Evolutionary conservation across 176 grass and related monocot species (phyloP), one percentile per base, ranked within the genome.

Genomic region (Bolboschoenus planiculmis): DNA sequence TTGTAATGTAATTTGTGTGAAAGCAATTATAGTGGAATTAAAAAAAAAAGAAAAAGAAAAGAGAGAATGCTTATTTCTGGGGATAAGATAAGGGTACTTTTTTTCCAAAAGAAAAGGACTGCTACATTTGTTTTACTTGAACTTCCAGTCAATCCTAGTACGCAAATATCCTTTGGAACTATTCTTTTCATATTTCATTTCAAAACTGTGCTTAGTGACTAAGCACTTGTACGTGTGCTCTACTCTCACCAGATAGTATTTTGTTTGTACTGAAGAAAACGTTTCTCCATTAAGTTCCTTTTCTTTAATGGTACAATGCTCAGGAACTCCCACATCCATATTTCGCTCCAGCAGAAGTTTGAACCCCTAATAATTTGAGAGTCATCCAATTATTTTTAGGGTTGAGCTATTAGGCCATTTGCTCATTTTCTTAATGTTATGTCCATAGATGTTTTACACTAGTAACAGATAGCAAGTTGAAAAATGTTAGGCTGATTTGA

Each of bases 81-180:
- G 72, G 46, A 53, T 82, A 66, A 43, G 24, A 1, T 20, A 20
- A 21, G 2, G 56, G 23, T 47, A 62, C 26, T 33, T 21, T 40
- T 24, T 65, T 82, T n/a, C n/a, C 40, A 63, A 48, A 23, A 44
- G 57, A 82, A 82, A 82, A 65, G 36, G 79, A 65, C 57, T 29
- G 27, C 79, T 62, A 58, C 5, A 14, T 44, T 47, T 82, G 58
- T 64, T 64, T 81, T 81, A 47, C 39, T 64, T 46, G 36, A 80
- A 33, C 20, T 81, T 78, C 4, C 10, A 33, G 20, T 71, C 48
- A 48, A 44, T 73, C 63, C 63, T 66, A 37, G 63, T 37, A 39
- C 16, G 2, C 23, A 46, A 8, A 70, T 40, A 3, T 74, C 42
- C 24, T 74, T 47, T 48, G 24, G 10, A 24, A 74, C 11, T 26